Evolutionary conservation across 441 rosid species (phyloP).

Genomic region (Eutrema salsugineum): DNA sequence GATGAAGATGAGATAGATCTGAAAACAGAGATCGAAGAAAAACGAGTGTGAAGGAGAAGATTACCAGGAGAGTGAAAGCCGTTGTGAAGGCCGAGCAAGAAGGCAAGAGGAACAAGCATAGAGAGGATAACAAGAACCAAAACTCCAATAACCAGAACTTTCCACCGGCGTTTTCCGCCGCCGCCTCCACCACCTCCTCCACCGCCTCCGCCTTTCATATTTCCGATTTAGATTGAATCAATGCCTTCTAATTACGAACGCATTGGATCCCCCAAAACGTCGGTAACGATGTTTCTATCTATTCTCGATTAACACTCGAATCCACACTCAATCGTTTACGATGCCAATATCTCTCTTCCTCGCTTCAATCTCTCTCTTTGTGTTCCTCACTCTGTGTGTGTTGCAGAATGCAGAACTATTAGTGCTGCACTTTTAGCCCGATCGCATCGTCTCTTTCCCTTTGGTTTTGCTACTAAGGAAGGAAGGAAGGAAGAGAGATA

Average conservation of each 20-base stretch:
- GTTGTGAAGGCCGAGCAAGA: constrained; percentile 84
- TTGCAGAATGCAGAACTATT: constrained; percentile 11
- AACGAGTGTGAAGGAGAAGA: neutral
- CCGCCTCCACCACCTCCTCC: constrained; percentile 46
- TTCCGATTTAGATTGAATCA: constrained; percentile 15
- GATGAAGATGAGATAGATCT: constrained; percentile 17
- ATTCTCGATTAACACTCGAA: constrained; percentile 9
- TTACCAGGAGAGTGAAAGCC: constrained; percentile 70
- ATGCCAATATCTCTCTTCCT: neutral
- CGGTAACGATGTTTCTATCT: neutral
- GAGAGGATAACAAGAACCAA: constrained; percentile 85
- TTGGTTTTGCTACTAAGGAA: constrained; percentile 5
- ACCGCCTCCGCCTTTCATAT: constrained; percentile 56
- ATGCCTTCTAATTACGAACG: constrained; percentile 11
- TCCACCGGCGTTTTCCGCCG: constrained; percentile 56
- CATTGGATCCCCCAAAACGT: constrained; percentile 29
- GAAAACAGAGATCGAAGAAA: constrained; percentile 19
- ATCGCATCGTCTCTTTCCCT: constrained; percentile 31
- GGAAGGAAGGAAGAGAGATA: neutral
- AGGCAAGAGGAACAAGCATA: constrained; percentile 93
- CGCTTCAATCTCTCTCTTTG: neutral
- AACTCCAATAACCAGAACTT: constrained; percentile 63
- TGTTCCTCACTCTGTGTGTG: neutral
- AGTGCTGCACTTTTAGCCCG: constrained; percentile 25
- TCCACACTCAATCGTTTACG: constrained; percentile 10